Percentiles rank a stretch among this genome's conserved stretches.
phyloP scores from a whole-genome alignment of 352 stramenopile species.

The Chrysophaeum taylorii region DNA sequence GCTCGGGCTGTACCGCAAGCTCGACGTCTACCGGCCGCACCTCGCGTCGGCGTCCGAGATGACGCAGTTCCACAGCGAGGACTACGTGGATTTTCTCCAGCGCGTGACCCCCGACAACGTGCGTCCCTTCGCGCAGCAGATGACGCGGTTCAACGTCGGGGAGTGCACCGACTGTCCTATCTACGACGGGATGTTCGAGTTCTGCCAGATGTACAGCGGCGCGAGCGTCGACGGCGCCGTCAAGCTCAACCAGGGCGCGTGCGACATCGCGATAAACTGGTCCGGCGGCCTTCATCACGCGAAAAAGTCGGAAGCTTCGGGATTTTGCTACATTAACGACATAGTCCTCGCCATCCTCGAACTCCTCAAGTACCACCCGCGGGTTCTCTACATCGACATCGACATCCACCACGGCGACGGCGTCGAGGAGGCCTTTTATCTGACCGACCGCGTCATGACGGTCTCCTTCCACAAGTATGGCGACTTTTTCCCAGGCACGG shows the following conservation, averaged over 20 bases:
- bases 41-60: constrained; percentile 71
- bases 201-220: constrained; percentile 91
- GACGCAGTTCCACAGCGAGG: constrained; percentile 86
- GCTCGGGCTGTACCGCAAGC: constrained; percentile 96
- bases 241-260: constrained; percentile 84
- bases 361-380: constrained; percentile 90
- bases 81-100: constrained; percentile 96
- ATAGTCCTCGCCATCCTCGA: constrained; percentile 97
- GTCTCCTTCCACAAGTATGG: constrained; percentile 98
- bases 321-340: constrained; percentile 96
- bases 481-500: constrained; percentile 96
- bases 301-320: constrained; percentile 86
- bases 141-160: constrained; percentile 78
- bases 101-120: constrained; percentile 86
- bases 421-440: constrained; percentile 93
- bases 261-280: constrained; percentile 96
- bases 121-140: constrained; percentile 13
- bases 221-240: constrained; percentile 90
- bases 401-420: constrained; percentile 97
- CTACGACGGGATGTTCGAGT: constrained; percentile 97
- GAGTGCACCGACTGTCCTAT: constrained; percentile 95
- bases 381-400: constrained; percentile 98
- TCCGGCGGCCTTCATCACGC: constrained; percentile 92
- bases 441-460: constrained; percentile 96
- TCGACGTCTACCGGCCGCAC: constrained; percentile 90